Base-by-base conservation (phyloP, 1,139 yeast species). In the Suhomyces chickasaworum region DNA sequence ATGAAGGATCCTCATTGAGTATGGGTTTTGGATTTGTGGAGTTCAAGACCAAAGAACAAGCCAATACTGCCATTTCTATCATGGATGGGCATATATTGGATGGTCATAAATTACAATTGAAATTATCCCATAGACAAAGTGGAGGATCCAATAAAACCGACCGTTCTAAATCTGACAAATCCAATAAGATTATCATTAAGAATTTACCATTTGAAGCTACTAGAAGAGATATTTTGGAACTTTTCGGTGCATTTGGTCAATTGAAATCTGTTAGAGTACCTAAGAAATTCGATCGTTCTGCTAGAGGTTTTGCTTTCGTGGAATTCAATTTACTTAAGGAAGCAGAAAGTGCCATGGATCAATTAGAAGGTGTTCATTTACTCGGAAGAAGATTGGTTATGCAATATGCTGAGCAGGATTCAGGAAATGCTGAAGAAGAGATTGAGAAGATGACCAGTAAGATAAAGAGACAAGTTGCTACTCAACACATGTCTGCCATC, bases 21-120 rank as follows among this genome's bases (percentile, higher is more conserved):
- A 93, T 93, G 99, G 99, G 99, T 29, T 93, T 90, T 61, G 99
- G 99, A 0, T 93, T 93, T 68, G 97, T 82, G 23, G 99, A 93
- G 66, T 95, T 90, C 66, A 81, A 73, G 56, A 80, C 91, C 4
- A 81, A 81, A 54, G 89, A 83, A 41, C 84, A 86, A 58, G 99
- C 99, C 0, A 75, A 80, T 39, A 75, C 79, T 15, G 98, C 97
- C 4, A 81, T 89, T 44, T 64, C 77, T 22, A 77, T 86, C 0
- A 71, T 90, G 74, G 89, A 93, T 63, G 96, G 91, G 1, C 77
- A 82, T 51, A 81, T 83, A 1, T 76, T 93, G 45, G 96, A 89
- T 62, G 98, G 97, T 0, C 99, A 95, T 66, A 86, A 82, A 58
- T 75, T 93, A 44, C 96, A 89, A 67, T 75, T 93, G 71, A 93